Base-by-base conservation (phyloP, 495 filamentous ascomycete genomes). In the Apodospora peruviana region DNA sequence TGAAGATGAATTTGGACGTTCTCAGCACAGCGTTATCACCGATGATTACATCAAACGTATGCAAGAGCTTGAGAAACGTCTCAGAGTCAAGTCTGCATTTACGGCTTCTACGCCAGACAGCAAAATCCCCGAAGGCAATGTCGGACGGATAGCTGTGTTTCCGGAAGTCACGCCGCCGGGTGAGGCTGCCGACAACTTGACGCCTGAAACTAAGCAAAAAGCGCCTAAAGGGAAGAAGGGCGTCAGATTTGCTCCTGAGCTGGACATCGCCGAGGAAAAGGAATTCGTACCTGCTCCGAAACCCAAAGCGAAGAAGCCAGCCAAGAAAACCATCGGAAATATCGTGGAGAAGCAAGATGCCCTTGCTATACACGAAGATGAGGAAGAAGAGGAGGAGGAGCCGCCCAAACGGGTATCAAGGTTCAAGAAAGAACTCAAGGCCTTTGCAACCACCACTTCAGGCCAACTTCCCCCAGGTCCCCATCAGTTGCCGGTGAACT, bases 41-140 rank as follows among this genome's bases (percentile, higher is more conserved):
- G 80, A 85, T 18, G 86, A 89, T 12, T 88, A 95, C 50, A 77
- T 82, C 21, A 72, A 77, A 43, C 74, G 84, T 40, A 95, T 98
- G 88, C 78, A 86, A 40, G 87, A 88, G 51, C 72, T 98, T n/a
- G 86, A 91, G 60, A 74, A 82, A 48, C 81, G 78, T 38, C 73
- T 91, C 3, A 85, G 81, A 41, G 72, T 75, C 24, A 64, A 75
- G 47, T 72, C 75, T 17, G 55, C 52, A 35, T 64, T 70, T 27
- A 41, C 59, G 0, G 56, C 55, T 5, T 27, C 40, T 3, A 42
- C 21, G 1, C 21, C 47, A 2, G 23, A 56, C 25, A 20, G 51
- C 3, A 20, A 35, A 37, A 41, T 45, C 25, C 34, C 45, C 9
- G 50, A 58, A 10, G 56, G 61, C 14, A 57, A 55, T 11, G 48